phyloP scores from a whole-genome alignment of 257 asterid genomes.

The Primulina tabacum region DNA sequence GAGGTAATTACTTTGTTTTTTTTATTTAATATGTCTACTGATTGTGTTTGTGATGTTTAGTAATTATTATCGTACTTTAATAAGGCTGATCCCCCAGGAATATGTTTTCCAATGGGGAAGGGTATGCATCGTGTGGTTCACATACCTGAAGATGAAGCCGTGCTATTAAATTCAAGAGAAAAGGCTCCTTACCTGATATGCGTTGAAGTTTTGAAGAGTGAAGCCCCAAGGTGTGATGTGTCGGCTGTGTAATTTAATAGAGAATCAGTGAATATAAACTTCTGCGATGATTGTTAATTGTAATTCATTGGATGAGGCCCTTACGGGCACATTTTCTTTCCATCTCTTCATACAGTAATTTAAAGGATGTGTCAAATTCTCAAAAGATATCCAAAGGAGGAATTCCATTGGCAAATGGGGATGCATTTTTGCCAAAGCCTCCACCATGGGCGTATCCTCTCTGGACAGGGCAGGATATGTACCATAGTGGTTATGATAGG shows the following conservation, averaged over 20 bases:
- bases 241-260: constrained; percentile 11
- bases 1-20: background rate
- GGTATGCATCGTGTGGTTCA: constrained; percentile 96
- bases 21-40: constrained; percentile 7
- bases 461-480: constrained; percentile 73
- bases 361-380: constrained; percentile 59
- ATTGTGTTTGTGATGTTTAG: constrained; percentile 7
- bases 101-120: constrained; percentile 94
- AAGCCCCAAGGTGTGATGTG: constrained; percentile 63
- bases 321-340: constrained; percentile 25
- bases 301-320: constrained; percentile 10
- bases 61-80: constrained; percentile 21
- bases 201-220: constrained; percentile 89
- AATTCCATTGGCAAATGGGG: constrained; percentile 96
- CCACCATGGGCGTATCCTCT: constrained; percentile 99
- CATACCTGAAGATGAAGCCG: constrained; percentile 98
- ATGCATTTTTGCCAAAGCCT: constrained; percentile 89
- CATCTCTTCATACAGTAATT: constrained; percentile 45
- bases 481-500: constrained; percentile 76
- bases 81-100: constrained; percentile 49
- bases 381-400: constrained; percentile 98
- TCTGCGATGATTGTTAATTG: background rate
- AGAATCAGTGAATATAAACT: constrained; percentile 16
- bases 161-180: constrained; percentile 97
- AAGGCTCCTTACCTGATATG: constrained; percentile 98